Evolutionary conservation across 1,284 basidiomycete species (phyloP), one percentile per base, ranked within the genome.

Genomic region (Trichosporon coremiiforme): DNA sequence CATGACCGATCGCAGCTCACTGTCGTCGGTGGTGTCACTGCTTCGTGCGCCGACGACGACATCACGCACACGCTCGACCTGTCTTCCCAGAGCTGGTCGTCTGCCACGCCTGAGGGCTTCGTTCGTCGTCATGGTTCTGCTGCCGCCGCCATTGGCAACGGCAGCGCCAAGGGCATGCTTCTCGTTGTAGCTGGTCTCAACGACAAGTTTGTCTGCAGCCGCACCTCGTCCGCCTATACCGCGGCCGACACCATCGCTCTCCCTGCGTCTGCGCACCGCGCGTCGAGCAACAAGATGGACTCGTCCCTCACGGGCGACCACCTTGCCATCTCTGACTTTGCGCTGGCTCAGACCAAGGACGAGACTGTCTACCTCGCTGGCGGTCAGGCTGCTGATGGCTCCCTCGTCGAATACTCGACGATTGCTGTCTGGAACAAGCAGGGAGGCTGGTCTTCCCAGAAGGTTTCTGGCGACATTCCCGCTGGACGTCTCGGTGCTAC

Each of bases 271-370:
- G n/a, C 29, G 33, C 13, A 69, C 73, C n/a, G 66, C 75, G 57
- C 57, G n/a, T 74, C 75, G 13, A 75, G 76, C 12, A 65, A 68
- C 9, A 71, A 55, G 50, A 71, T 82, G 4, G 80, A 78, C 0
- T 60, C 70, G 0, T 70, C 74, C 15, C 74, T 81, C 45, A 82
- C 79, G 6, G 79, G 80, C 7, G 70, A 74, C n/a, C 63, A 74
- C 35, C 74, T 77, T 38, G 79, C 81, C 2, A 77, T 83, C 25
- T 74, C 81, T n/a, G 82, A 83, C 73, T 84, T 82, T 69, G 79
- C 78, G 63, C 72, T 83, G 64, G 72, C 79, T 12, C 66, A 75
- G 6, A 62, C 76, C 13, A 71, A 77, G 66, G 79, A 76, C 8
- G 50, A 36, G 35, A 76, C 75, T 36, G 66, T 82, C 36, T 80